Conservation (phyloP, 2,329 filamentous ascomycete species). For the Neofusicoccum ribis region DNA sequence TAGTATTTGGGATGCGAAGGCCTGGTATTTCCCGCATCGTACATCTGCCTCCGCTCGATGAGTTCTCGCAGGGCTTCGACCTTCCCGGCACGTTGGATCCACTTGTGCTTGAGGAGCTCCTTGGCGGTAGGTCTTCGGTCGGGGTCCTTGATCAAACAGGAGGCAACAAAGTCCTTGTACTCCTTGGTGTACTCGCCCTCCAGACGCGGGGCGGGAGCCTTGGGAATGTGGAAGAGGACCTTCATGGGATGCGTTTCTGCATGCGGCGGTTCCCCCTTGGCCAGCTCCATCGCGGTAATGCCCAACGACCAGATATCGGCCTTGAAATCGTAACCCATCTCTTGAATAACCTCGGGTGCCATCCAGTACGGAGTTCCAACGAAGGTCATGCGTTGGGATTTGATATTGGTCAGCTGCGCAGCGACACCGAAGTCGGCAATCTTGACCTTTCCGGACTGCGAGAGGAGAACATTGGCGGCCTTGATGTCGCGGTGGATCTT, state of each 20-base stretch:
- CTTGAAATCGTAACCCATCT: slow-evolving; percentile 96
- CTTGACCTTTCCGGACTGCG: slow-evolving; percentile 86
- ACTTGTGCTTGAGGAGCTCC: slow-evolving; percentile 83
- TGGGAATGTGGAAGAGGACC: slow-evolving; percentile 92
- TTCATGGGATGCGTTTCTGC: slow-evolving; percentile 98
- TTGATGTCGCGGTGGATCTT: slow-evolving; percentile 98
- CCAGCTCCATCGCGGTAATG: slow-evolving; percentile 89
- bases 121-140: slow-evolving; percentile 81
- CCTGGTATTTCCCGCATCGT: slow-evolving; percentile 69
- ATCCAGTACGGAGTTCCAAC: slow-evolving; percentile 99
- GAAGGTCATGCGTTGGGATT: slow-evolving; percentile 95
- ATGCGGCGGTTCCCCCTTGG: slow-evolving; percentile 88
- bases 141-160: slow-evolving; percentile 90
- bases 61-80: slow-evolving; percentile 85
- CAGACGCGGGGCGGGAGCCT: slow-evolving; percentile 79
- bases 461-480: slow-evolving; percentile 93
- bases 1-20: slow-evolving; percentile 78
- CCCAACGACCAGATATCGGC: slow-evolving; percentile 97
- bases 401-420: slow-evolving; percentile 94
- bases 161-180: slow-evolving; percentile 90
- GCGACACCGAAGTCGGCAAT: slow-evolving; percentile 96
- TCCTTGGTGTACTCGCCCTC: slow-evolving; percentile 84
- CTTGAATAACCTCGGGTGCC: slow-evolving; percentile 97
- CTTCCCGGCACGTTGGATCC: slow-evolving; percentile 83
- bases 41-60: slow-evolving; percentile 78